Conservation (phyloP, 192 early-diverging fungal species). For the Linnemannia hyalina region DNA sequence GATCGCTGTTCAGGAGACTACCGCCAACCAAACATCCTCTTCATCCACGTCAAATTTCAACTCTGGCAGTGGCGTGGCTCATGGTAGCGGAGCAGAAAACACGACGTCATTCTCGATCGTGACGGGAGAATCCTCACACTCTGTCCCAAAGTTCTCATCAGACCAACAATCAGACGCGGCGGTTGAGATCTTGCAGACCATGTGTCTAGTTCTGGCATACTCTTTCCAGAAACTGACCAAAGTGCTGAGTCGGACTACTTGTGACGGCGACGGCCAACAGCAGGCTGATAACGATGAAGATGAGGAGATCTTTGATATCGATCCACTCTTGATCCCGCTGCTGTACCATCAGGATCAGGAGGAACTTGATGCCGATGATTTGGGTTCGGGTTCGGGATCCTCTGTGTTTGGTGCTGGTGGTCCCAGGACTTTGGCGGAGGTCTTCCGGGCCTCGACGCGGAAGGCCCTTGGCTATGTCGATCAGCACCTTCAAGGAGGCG, state of each 20-base stretch:
- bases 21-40: neutral
- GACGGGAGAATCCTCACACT: neutral
- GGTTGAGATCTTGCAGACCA: constrained; percentile 34
- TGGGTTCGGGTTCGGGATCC: neutral
- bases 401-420: constrained; percentile 5
- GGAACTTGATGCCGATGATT: neutral
- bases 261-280: neutral
- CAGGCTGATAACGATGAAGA: neutral
- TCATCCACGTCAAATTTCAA: neutral
- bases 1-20: neutral
- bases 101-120: neutral
- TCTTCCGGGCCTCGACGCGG: constrained; percentile 27
- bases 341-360: constrained; percentile 27
- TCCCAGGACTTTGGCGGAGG: constrained; percentile 16
- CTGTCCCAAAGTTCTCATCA: neutral
- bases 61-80: neutral
- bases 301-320: constrained; percentile 45
- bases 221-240: constrained; percentile 35
- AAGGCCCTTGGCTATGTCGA: constrained; percentile 20
- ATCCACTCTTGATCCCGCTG: constrained; percentile 44
- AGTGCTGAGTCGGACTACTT: constrained; percentile 7
- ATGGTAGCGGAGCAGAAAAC: neutral
- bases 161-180: constrained; percentile 29
- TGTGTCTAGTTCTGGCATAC: constrained; percentile 38
- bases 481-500: constrained; percentile 15